Evolutionary conservation across 208 protist species (phyloP), one percentile per base, ranked within the genome.

Genomic region (Porcisia hertigi): DNA sequence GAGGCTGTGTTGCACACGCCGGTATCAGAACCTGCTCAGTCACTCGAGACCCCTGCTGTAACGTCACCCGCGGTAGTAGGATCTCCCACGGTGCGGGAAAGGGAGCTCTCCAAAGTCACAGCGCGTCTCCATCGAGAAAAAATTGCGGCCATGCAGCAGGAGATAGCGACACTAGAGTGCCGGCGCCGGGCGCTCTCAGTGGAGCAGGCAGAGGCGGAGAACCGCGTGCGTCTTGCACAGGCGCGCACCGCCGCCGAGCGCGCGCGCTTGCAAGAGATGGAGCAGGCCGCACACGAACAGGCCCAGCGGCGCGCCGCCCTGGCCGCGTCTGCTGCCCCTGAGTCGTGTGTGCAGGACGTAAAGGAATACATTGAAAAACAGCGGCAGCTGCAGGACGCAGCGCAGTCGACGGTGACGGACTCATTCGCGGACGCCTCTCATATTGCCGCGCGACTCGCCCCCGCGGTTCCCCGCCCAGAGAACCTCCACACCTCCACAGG

Each of bases 101-200:
- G 39, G n/a, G 75, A 84, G 53, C 55, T 76, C 36, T 72, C 69
- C 23, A 34, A 3, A 43, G 79, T 60, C 14, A 52, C 69, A 1
- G 53, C 66, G 34, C 63, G 82, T 20, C 63, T 91, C 18, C 82
- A 83, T 70, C 71, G 71, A n/a, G 84, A 91, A 52, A 88, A 86
- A 71, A 59, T 80, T 23, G 49, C 23, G 14, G 71, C 80, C 20
- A 77, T 92, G 69, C 69, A 73, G 73, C 67, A 84, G 47, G 83
- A 88, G 62, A 69, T 83, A 30, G 63, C 64, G 39, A 75, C 84
- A 67, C 80, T 81, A 41, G 77, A 71, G 25, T 81, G 75, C 36
- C 78, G 80, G 5, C 71, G 79, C 4, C 79, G 70, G 1, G 73
- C 85, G 58, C 62, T 76, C 12, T 67, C 80, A 4, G 55, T 82